A percentile compares a stretch with the other conserved stretches of the same genome.
Conservation (phyloP, 1,284 basidiomycete species). For the Vanrija sp. region DNA sequence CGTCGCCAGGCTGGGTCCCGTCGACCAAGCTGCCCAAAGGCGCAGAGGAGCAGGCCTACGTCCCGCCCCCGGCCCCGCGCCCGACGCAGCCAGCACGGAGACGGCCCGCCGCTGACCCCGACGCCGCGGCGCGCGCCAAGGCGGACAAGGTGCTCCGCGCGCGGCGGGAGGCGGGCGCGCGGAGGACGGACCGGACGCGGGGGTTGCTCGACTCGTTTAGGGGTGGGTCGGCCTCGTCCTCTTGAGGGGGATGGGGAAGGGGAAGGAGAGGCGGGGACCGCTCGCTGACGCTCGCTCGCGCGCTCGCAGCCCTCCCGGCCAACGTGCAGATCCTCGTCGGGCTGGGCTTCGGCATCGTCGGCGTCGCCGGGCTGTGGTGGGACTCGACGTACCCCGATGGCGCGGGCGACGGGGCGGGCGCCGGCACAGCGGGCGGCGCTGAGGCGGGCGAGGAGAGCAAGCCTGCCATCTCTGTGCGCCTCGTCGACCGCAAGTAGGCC, state of each 20-base stretch:
- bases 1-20: background rate
- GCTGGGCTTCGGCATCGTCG: slow-evolving; percentile 2
- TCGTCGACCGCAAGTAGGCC: too few relatives aligned
- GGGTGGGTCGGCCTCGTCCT: background rate
- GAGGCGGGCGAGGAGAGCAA: too few relatives aligned
- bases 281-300: background rate
- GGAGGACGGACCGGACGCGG: background rate
- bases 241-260: background rate
- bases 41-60: too few relatives aligned
- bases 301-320: slow-evolving; percentile 7
- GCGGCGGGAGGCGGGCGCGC: background rate
- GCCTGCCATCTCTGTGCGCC: too few relatives aligned
- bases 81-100: too few relatives aligned
- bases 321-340: slow-evolving; percentile 12
- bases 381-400: slow-evolving; percentile 3
- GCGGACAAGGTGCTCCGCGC: background rate
- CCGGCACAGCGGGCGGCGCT: too few relatives aligned
- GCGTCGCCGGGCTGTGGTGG: background rate
- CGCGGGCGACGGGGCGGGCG: background rate
- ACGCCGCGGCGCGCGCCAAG: background rate
- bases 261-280: too few relatives aligned
- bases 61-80: too few relatives aligned
- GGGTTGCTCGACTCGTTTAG: background rate
- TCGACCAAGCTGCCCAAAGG: too few relatives aligned
- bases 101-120: background rate